Evolutionary conservation across 306 rosid species (phyloP).

Genomic region (Acacia confusa): DNA sequence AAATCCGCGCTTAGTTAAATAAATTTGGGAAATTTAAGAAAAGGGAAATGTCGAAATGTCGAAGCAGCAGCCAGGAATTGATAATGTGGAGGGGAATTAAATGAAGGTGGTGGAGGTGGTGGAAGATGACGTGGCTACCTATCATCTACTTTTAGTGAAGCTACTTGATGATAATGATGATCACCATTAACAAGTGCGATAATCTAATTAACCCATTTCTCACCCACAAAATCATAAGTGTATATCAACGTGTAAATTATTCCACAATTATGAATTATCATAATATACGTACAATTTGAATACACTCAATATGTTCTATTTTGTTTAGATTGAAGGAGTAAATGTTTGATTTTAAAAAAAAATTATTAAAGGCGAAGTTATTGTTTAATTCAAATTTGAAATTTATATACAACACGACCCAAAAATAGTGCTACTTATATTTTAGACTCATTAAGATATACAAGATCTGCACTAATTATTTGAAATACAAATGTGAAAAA

Average conservation of each 20-base stretch:
- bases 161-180: too few species aligned
- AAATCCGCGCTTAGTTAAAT: background rate
- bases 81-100: background rate
- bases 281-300: background rate
- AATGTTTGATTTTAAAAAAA: too few species aligned
- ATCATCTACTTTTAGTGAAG: background rate
- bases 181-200: background rate
- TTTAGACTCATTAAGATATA: too few species aligned
- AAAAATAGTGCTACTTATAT: too few species aligned
- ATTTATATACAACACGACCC: too few species aligned
- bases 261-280: background rate
- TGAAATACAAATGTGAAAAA: too few species aligned
- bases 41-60: too few species aligned
- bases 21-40: background rate
- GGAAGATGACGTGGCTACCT: background rate
- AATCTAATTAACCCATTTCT: background rate
- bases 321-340: too few species aligned
- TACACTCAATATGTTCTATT: background rate
- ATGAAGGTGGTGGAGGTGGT: background rate
- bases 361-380: too few species aligned
- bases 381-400: too few species aligned
- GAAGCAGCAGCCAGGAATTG: background rate
- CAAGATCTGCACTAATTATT: too few species aligned
- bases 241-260: background rate
- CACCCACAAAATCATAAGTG: background rate